These are phyloP conservation scores for Saposhnikovia divaricata DNA, from an alignment of 129 eudicot genomes.

Conservation along the genomic window DNA sequence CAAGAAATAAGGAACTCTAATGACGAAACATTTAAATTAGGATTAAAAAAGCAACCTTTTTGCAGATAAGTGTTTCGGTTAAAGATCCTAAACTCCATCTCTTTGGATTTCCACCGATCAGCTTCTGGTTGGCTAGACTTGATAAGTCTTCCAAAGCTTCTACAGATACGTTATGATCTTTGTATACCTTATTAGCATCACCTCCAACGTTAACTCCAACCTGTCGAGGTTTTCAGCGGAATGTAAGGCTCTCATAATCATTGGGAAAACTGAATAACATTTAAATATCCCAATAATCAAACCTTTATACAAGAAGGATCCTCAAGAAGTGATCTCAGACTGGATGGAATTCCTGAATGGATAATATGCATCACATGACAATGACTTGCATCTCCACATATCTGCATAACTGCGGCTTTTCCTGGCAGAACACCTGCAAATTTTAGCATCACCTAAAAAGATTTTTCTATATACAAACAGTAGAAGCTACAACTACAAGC, in stretches of 20 bases:
- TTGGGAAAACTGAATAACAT: background rate
- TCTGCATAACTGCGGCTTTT: slow-evolving; percentile 79
- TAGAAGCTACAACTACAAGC: background rate
- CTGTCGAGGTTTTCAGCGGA: slow-evolving; percentile 24
- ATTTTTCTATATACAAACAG: background rate
- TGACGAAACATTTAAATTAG: background rate
- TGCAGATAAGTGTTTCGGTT: slow-evolving; percentile 58
- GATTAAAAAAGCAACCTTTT: slow-evolving; percentile 34
- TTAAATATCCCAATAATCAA: background rate
- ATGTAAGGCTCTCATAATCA: background rate
- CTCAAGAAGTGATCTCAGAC: slow-evolving; percentile 54
- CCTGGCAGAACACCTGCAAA: slow-evolving; percentile 56
- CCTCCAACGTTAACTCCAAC: slow-evolving; percentile 67
- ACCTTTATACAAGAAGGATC: slow-evolving; percentile 61
- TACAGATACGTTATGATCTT: slow-evolving; percentile 56
- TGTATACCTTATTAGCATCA: slow-evolving; percentile 62
- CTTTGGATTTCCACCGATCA: slow-evolving; percentile 44
- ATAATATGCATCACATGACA: slow-evolving; percentile 75
- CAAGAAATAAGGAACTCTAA: background rate
- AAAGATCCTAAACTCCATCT: slow-evolving; percentile 57
- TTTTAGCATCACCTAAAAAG: slow-evolving; percentile 11
- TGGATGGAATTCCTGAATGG: slow-evolving; percentile 74
- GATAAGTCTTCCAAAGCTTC: slow-evolving; percentile 57
- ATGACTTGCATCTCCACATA: slow-evolving; percentile 52
- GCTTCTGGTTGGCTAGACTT: slow-evolving; percentile 59